A percentile compares a stretch with the other conserved stretches of the same genome.
Conservation (phyloP, 2,329 filamentous ascomycete species). For the Magnaporthiopsis poae region DNA sequence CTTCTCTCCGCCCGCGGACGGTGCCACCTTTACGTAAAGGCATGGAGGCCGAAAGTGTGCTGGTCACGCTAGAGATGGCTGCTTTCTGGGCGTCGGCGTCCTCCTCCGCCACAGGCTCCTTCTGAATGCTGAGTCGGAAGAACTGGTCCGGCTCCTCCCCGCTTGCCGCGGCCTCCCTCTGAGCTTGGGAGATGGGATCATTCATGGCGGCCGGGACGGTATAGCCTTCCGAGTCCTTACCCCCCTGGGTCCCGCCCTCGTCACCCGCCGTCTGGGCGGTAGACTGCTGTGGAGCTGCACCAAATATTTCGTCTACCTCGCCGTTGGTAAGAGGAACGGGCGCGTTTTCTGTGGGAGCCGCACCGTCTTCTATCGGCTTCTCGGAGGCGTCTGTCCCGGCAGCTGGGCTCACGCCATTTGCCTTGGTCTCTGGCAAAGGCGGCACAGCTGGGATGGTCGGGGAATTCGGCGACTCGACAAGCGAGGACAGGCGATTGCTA, state of each 20-base stretch:
- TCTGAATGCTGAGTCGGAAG: conserved; percentile 72
- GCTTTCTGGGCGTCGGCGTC: conserved; percentile 64
- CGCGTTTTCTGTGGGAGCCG: conserved; percentile 15
- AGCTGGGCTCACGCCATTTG: conserved; percentile 31
- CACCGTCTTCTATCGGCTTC: conserved; percentile 22
- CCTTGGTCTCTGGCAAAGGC: conserved; percentile 9
- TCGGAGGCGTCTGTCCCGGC: conserved; percentile 14
- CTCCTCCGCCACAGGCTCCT: conserved; percentile 67
- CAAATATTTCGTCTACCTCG: conserved; percentile 36
- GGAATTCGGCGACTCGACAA: conserved; percentile 46
- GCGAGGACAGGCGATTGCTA: conserved; percentile 43
- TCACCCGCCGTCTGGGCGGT: conserved; percentile 13
- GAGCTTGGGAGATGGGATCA: conserved; percentile 61
- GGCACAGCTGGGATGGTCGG: conserved; percentile 19
- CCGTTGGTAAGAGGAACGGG: conserved; percentile 34
- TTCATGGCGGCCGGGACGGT: conserved; percentile 57
- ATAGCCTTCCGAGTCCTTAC: conserved; percentile 67
- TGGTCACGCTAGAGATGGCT: conserved; percentile 65
- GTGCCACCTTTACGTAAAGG: conserved; percentile 65
- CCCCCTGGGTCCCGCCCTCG: conserved; percentile 17
- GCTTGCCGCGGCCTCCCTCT: conserved; percentile 50
- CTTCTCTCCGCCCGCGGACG: conserved; percentile 77
- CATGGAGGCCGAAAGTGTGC: conserved; percentile 56
- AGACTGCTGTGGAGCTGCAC: conserved; percentile 41
- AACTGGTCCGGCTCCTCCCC: conserved; percentile 51